Evolutionary conservation across 2,329 filamentous ascomycete species (phyloP).

Genomic region (Neopestalotiopsis sp.): DNA sequence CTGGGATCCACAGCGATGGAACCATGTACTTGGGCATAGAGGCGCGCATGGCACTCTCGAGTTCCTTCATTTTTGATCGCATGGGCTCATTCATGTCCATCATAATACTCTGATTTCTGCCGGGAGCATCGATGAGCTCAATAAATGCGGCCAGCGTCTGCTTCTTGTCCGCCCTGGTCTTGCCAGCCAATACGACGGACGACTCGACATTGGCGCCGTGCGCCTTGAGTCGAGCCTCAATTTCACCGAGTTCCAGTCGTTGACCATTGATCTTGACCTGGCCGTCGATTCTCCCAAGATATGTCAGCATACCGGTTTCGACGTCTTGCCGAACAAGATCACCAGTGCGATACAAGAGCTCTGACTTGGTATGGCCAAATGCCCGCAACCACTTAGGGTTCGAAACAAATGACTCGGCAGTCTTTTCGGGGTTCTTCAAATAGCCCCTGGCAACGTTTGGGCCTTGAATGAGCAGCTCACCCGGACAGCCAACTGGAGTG

Average conservation of each 20-base stretch:
- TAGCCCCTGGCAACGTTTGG: constrained; percentile 35
- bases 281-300: constrained; percentile 43
- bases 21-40: constrained; percentile 12
- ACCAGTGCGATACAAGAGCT: constrained; percentile 41
- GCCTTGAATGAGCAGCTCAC: constrained; percentile 26
- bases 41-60: not conserved
- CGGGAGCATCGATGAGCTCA: not conserved
- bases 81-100: constrained; percentile 8
- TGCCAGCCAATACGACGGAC: constrained; percentile 17
- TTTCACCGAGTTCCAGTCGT: constrained; percentile 50
- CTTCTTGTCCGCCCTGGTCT: constrained; percentile 15
- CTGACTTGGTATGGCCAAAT: constrained; percentile 24
- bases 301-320: constrained; percentile 37
- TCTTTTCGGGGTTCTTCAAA: constrained; percentile 30
- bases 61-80: not conserved
- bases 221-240: constrained; percentile 29
- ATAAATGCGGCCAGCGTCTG: constrained; percentile 1
- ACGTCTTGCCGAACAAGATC: constrained; percentile 38
- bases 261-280: constrained; percentile 48
- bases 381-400: constrained; percentile 21
- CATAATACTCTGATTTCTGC: constrained; percentile 5
- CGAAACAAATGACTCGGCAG: constrained; percentile 29
- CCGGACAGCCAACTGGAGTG: constrained; percentile 23
- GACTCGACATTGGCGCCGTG: constrained; percentile 13
- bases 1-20: constrained; percentile 10